Evolutionary conservation across 2,329 filamentous ascomycete species (phyloP).

Genomic region (Penicillium corylophilum): DNA sequence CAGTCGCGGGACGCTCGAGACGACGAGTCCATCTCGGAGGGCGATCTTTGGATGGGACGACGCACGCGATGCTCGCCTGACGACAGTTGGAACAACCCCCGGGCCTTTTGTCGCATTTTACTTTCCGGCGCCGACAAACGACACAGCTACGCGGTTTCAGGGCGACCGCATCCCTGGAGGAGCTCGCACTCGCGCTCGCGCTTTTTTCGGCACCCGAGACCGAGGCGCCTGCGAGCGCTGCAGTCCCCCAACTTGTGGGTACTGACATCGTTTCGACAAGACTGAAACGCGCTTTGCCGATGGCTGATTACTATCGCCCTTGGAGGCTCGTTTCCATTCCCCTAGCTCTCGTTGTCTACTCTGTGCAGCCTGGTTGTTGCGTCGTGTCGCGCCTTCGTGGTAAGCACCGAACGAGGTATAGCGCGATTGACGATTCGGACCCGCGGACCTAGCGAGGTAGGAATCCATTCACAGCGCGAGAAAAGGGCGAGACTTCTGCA

Average conservation of each 20-base stretch:
- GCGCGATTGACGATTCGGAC: not conserved
- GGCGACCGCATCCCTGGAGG: not conserved
- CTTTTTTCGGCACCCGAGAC: constrained; percentile 14
- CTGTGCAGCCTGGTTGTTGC: not conserved
- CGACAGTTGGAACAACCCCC: constrained; percentile 60
- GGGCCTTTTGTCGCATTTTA: constrained; percentile 58
- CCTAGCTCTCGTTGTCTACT: not conserved
- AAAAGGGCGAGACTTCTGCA: constrained; percentile 7
- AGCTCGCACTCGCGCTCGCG: constrained; percentile 15
- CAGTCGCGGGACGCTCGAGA: constrained; percentile 42
- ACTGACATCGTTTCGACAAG: not conserved
- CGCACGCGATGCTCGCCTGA: constrained; percentile 53
- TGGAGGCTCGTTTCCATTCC: not conserved
- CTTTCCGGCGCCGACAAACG: constrained; percentile 55
- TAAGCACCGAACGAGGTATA: not conserved
- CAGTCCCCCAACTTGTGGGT: not conserved
- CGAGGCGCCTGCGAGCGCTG: constrained; percentile 7
- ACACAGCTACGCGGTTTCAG: constrained; percentile 50
- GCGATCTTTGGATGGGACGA: constrained; percentile 51
- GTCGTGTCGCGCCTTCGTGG: not conserved
- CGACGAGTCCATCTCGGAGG: constrained; percentile 57
- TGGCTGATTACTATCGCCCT: not conserved
- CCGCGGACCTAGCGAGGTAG: not conserved
- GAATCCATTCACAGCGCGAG: constrained; percentile 1
- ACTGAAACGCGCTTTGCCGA: not conserved